Evolutionary conservation across 192 early-diverging fungal species (phyloP), one percentile per base, ranked within the genome.

Genomic region (Backusella parvicylindrica): DNA sequence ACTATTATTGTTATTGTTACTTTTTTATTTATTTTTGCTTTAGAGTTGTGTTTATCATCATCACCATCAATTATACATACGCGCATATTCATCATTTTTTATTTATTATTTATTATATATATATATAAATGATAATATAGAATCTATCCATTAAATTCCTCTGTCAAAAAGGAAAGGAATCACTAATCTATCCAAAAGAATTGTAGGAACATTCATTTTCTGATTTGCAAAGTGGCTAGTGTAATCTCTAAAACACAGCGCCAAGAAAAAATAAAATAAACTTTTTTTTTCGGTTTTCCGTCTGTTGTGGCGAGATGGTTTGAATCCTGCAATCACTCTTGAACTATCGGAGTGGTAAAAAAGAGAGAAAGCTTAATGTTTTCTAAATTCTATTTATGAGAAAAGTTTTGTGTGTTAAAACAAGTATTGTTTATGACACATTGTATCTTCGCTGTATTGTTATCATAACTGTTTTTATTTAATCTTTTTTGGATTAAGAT

Each of bases 111-210:
- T 28, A 7, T 3, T 21, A n/a, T 50, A 50, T 60, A 3, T 56
- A 11, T 60, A 60, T 60, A 26, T 26, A 60, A 23, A 9, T 60
- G 1, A 60, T 9, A 23, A 28, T 23, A 60, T 60, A 60, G 28
- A 60, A 60, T 60, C 26, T 60, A 60, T 26, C 53, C 53, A 60
- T 60, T 60, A 60, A 60, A 60, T 60, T 60, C 53, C 53, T 60
- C 53, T 60, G 53, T 60, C 53, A 60, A 60, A 56, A 60, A 4
- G 53, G 53, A 60, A 60, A 60, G 53, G 53, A 28, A 60, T 60
- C 53, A 60, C 53, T 60, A 60, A 60, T 60, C 53, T 60, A 60
- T 26, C 53, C 53, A 60, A 60, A 60, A 28, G 21, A 60, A 60
- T 3, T 60, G 26, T 60, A 28, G 9, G 50, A 56, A 60, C 8